Percentiles rank a stretch among this genome's conserved stretches.
phyloP scores from a whole-genome alignment of 352 stramenopile species.

The Plasmopara viticola region DNA sequence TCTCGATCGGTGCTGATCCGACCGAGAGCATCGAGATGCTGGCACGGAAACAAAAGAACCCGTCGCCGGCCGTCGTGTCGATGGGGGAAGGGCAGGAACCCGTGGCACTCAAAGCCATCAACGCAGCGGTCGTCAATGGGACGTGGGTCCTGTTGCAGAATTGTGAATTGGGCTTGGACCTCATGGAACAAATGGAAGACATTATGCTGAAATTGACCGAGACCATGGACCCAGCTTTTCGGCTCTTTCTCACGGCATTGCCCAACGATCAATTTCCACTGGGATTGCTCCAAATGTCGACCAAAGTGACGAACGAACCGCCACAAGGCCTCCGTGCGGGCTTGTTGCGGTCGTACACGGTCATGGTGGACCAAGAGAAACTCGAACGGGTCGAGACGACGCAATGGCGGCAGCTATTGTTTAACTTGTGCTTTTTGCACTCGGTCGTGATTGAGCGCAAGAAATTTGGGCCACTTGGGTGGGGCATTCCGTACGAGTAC shows the following conservation, averaged over 20 bases:
- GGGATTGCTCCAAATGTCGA: conserved; percentile 97
- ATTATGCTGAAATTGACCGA: conserved; percentile 94
- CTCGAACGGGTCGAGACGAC: conserved; percentile 94
- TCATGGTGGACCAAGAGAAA: conserved; percentile 99
- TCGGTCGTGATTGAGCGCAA: conserved; percentile 97
- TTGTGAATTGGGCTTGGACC: conserved; percentile 94
- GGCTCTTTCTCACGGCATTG: conserved; percentile 96
- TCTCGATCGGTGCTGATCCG: conserved; percentile 95
- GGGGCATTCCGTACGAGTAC: conserved; percentile 99
- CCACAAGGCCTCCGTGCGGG: conserved; percentile 93
- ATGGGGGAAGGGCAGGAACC: conserved; percentile 98
- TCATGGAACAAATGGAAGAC: conserved; percentile 99
- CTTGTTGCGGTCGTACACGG: conserved; percentile 94
- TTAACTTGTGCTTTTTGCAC: conserved; percentile 97
- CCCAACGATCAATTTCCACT: conserved; percentile 96
- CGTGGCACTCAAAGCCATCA: conserved; percentile 96
- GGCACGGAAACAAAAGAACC: conserved; percentile 95
- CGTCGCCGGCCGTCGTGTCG: conserved; percentile 93
- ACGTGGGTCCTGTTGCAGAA: conserved; percentile 98
- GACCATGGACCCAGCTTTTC: conserved; percentile 94
- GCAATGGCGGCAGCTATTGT: conserved; percentile 96
- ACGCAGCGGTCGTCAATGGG: conserved; percentile 93
- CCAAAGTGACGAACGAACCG: conserved; percentile 98
- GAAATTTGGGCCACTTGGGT: conserved; percentile 97
- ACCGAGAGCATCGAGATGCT: conserved; percentile 97